Evolutionary conservation across 1,139 yeast genomes (phyloP).

Genomic region (Saccharomycopsis hybrid): DNA sequence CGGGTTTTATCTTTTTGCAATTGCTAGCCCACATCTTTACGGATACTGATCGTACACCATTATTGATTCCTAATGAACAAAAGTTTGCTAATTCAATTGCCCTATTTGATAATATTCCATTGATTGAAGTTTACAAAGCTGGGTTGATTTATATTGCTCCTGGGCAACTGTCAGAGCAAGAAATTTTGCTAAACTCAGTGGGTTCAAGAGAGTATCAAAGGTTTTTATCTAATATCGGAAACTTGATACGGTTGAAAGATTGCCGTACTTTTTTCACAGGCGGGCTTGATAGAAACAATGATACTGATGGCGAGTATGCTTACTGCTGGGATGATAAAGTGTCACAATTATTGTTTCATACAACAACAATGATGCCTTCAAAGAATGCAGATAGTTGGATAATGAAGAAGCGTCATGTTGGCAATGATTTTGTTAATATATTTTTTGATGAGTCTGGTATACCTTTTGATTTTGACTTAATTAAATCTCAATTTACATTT

Average conservation of each 20-base stretch:
- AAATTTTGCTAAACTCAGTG: conserved; percentile 54
- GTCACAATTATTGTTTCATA: conserved; percentile 68
- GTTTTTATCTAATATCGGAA: conserved; percentile 56
- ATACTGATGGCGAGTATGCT: conserved; percentile 71
- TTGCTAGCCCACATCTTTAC: conserved; percentile 28
- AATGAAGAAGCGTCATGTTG: conserved; percentile 75
- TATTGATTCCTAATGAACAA: conserved; percentile 41
- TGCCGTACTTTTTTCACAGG: conserved; percentile 62
- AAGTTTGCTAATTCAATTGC: conserved; percentile 51
- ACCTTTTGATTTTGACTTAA: conserved; percentile 63
- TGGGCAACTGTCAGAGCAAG: conserved; percentile 55
- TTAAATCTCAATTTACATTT: conserved; percentile 77
- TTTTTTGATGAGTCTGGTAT: conserved; percentile 70
- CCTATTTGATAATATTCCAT: conserved; percentile 70
- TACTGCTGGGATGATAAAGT: conserved; percentile 68
- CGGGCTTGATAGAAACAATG: conserved; percentile 66
- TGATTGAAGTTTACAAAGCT: conserved; percentile 71
- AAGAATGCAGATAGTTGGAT: conserved; percentile 42
- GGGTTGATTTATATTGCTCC: conserved; percentile 73
- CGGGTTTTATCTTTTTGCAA: conserved; percentile 39
- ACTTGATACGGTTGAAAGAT: conserved; percentile 47
- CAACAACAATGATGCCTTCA: conserved; percentile 75
- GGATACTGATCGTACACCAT: conserved; percentile 29
- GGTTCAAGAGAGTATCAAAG: conserved; percentile 61
- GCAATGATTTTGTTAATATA: conserved; percentile 76